These are phyloP conservation scores for Dorcoceras hygrometricum DNA, from an alignment of 257 asterid species.

Conservation along the genomic window DNA sequence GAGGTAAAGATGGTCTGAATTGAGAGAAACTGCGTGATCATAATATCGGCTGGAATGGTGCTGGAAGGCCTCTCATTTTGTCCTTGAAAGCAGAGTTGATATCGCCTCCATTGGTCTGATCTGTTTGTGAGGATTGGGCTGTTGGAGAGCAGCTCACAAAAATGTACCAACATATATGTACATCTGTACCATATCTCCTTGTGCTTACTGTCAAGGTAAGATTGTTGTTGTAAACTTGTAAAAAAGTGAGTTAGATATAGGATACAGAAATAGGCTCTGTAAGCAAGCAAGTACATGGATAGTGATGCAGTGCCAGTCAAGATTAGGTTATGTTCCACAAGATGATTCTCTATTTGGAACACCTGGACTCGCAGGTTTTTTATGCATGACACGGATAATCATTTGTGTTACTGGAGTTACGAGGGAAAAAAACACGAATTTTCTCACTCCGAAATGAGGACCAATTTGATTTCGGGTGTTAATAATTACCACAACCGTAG, in stretches of 20 bases:
- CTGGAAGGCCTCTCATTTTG: not conserved
- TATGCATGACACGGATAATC: too few species aligned
- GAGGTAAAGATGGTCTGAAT: slow-evolving; percentile 21
- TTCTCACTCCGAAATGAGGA: too few species aligned
- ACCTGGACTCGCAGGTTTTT: not conserved
- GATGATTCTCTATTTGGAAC: not conserved
- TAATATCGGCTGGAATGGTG: slow-evolving; percentile 16
- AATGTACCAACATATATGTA: not conserved
- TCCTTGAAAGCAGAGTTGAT: not conserved
- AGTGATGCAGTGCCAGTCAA: not conserved
- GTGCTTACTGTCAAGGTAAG: not conserved
- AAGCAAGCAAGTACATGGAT: not conserved
- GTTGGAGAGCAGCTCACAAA: not conserved
- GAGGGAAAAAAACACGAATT: too few species aligned
- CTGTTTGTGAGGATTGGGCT: not conserved
- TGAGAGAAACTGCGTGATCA: slow-evolving; percentile 3
- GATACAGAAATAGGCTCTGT: not conserved
- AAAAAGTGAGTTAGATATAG: not conserved
- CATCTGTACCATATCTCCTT: not conserved
- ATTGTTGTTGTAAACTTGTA: not conserved
- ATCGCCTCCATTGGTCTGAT: not conserved
- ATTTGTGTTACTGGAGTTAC: too few species aligned
- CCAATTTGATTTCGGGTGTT: too few species aligned
- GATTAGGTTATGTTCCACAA: not conserved
- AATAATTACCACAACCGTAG: too few species aligned